Evolutionary conservation across 345 rosid genomes (phyloP).

Genomic region (Cochlearia excelsa): DNA sequence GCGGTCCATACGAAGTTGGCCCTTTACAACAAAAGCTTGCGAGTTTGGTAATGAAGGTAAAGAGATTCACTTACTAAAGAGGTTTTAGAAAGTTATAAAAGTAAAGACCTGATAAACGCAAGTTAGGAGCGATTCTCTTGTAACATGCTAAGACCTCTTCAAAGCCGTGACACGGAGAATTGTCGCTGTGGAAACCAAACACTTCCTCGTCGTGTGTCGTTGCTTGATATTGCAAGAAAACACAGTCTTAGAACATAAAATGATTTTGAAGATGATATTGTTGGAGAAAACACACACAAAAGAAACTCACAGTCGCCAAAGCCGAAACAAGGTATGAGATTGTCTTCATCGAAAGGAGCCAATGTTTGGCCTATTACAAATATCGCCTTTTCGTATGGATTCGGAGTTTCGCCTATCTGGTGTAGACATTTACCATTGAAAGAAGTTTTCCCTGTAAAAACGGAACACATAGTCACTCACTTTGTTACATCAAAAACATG

Average conservation of each 20-base stretch:
- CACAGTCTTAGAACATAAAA: not conserved
- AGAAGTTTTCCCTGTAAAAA: constrained; percentile 46
- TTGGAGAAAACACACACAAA: too few relatives aligned
- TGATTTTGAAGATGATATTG: not conserved
- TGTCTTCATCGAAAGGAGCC: constrained; percentile 85
- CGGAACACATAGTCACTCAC: constrained; percentile 1
- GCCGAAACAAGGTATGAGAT: constrained; percentile 78
- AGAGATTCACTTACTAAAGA: not conserved
- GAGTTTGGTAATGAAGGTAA: constrained; percentile 7
- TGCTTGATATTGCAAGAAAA: constrained; percentile 38
- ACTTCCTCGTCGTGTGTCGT: constrained; percentile 72
- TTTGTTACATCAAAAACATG: constrained; percentile 13
- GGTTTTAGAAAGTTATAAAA: not conserved
- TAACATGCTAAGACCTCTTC: constrained; percentile 84
- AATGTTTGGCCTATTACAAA: constrained; percentile 69
- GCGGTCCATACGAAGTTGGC: constrained; percentile 76
- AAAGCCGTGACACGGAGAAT: constrained; percentile 74
- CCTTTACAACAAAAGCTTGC: constrained; percentile 40
- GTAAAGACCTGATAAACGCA: constrained; percentile 58
- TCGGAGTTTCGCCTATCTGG: constrained; percentile 47
- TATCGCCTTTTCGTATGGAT: constrained; percentile 82
- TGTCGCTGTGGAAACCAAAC: constrained; percentile 68
- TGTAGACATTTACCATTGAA: constrained; percentile 64
- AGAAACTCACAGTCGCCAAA: constrained; percentile 59
- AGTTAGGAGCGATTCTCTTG: constrained; percentile 50